phyloP scores from a whole-genome alignment of 352 stramenopile species.

The Pythium guiyangense region DNA sequence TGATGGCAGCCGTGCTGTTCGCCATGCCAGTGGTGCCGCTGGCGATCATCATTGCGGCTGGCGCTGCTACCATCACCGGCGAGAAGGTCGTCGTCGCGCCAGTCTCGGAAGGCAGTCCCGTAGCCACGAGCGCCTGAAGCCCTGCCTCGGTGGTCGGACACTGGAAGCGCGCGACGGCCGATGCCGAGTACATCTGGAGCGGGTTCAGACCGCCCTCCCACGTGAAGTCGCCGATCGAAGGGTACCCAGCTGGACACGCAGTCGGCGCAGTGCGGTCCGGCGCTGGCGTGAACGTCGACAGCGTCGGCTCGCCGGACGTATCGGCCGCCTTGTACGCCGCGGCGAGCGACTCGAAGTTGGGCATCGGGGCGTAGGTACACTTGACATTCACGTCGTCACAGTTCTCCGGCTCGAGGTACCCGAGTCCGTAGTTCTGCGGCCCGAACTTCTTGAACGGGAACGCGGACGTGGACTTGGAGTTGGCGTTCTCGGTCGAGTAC shows the following conservation, averaged over 20 bases:
- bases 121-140: background rate
- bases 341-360: conserved; percentile 48
- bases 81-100: background rate
- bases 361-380: conserved; percentile 60
- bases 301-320: conserved; percentile 25
- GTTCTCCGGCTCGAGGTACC: no score
- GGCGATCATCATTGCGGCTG: background rate
- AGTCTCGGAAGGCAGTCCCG: background rate
- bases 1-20: background rate
- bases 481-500: no score
- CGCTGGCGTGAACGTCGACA: conserved; percentile 24
- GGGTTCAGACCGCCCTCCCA: no score
- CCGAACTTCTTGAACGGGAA: conserved; percentile 81
- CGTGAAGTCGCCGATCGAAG: no score
- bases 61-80: background rate
- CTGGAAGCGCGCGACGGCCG: background rate
- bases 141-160: conserved; percentile 1
- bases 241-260: conserved; percentile 16
- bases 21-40: background rate
- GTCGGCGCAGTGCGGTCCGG: conserved; percentile 8
- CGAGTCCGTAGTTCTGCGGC: no score
- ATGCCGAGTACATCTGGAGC: no score
- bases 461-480: conserved; percentile 42
- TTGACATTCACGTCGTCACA: conserved; percentile 44
- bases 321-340: conserved; percentile 24